A percentile compares a stretch with the other conserved stretches of the same genome.
Conservation (phyloP, 225 moss, liverwort and hornwort genomes). For the Pseudoscleropodium purum region DNA sequence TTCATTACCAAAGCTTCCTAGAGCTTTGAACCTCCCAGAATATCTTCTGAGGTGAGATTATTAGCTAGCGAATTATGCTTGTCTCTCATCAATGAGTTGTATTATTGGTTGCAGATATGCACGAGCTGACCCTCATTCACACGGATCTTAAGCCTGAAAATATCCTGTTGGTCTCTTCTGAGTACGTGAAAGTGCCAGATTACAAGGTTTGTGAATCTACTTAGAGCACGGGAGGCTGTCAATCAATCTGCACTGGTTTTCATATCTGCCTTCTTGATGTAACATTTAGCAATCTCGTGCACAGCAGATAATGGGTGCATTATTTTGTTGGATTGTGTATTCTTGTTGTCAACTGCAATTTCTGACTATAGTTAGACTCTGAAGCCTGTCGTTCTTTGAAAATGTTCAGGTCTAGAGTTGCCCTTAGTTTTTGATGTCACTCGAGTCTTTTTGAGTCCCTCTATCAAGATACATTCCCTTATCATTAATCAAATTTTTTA, state of each 20-base stretch:
- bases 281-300: neutral
- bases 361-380: neutral
- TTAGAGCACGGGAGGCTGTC: neutral
- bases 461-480: neutral
- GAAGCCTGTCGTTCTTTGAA: neutral
- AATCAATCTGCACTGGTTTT: neutral
- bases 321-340: neutral
- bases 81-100: neutral
- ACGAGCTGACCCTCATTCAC: slow-evolving; percentile 92
- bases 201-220: slow-evolving; percentile 61
- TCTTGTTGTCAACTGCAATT: neutral
- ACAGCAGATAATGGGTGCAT: neutral
- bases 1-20: neutral
- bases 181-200: slow-evolving; percentile 82
- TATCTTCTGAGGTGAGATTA: neutral
- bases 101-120: slow-evolving; percentile 74
- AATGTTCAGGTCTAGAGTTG: neutral
- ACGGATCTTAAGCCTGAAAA: slow-evolving; percentile 98
- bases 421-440: neutral
- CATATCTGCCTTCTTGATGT: neutral
- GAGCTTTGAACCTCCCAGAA: neutral
- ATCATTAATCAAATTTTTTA: neutral
- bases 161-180: slow-evolving; percentile 83
- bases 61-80: neutral
- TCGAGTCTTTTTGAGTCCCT: neutral